Conservation (phyloP, 2,329 filamentous ascomycete genomes). For the Onygena corvina region DNA sequence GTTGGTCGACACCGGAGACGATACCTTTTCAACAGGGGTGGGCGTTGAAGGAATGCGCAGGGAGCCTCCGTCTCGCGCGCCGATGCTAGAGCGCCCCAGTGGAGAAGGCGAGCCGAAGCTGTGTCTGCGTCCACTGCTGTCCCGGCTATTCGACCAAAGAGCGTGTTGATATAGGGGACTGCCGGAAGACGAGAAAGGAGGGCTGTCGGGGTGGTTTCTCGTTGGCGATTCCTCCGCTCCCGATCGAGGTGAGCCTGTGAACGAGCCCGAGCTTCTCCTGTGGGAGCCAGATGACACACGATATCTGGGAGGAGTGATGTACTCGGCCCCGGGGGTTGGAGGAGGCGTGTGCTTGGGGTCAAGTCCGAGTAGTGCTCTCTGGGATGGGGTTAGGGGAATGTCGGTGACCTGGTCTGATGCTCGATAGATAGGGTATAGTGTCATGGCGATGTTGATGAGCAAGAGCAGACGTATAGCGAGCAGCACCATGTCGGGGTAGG, state of each 20-base stretch:
- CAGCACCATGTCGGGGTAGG: conserved; percentile 36
- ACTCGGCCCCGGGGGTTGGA: conserved; percentile 55
- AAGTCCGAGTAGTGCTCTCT: conserved; percentile 73
- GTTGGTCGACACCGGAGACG: conserved; percentile 69
- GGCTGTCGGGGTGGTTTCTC: conserved; percentile 28
- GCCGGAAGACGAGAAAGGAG: conserved; percentile 43
- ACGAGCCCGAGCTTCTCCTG: conserved; percentile 30
- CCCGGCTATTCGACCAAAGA: conserved; percentile 35
- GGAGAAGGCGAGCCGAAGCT: conserved; percentile 51
- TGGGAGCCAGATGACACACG: conserved; percentile 56
- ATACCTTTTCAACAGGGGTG: conserved; percentile 56
- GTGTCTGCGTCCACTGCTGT: conserved; percentile 39
- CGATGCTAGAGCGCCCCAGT: conserved; percentile 36
- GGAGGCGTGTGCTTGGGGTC: conserved; percentile 54
- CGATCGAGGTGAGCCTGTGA: conserved; percentile 29
- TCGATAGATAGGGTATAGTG: conserved; percentile 60
- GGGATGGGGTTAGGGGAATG: conserved; percentile 79
- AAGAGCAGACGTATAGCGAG: conserved; percentile 52
- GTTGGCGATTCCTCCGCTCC: conserved; percentile 27
- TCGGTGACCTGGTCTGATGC: conserved; percentile 68
- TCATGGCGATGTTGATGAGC: conserved; percentile 56
- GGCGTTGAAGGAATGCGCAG: conserved; percentile 55
- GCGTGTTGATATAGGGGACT: conserved; percentile 59
- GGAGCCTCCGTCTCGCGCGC: conserved; percentile 33
- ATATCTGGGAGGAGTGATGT: conserved; percentile 79